These are phyloP conservation scores for Ganoderma resinaceum DNA, from an alignment of 1,284 basidiomycete species.

Conservation along the genomic window DNA sequence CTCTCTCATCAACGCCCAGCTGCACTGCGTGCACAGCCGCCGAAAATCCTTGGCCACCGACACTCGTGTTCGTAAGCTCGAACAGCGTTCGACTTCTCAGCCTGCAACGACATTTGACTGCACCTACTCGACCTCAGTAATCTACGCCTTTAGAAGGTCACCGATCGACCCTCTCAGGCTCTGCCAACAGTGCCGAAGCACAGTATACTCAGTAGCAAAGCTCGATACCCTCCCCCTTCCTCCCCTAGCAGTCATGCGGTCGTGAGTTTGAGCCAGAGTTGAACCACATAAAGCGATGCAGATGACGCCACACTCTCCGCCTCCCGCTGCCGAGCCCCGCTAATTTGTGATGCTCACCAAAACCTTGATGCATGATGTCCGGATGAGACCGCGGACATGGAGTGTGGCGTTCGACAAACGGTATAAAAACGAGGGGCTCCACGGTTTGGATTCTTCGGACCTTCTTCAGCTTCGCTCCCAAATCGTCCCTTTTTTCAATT, in stretches of 20 bases:
- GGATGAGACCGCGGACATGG: constrained; percentile 6
- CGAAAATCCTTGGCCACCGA: background rate
- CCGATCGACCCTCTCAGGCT: background rate
- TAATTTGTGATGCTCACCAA: background rate
- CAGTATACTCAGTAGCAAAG: background rate
- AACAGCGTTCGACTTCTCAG: too few relatives aligned
- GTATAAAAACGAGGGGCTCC: background rate
- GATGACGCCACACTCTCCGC: background rate
- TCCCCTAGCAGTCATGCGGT: background rate
- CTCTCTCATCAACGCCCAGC: background rate
- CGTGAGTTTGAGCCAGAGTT: too few relatives aligned
- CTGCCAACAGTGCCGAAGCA: too few relatives aligned
- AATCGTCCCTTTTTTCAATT: background rate
- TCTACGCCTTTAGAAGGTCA: background rate
- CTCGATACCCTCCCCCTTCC: background rate
- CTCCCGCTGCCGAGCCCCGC: background rate
- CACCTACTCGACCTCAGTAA: background rate
- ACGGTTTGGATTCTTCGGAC: background rate
- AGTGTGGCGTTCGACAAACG: background rate
- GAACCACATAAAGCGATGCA: background rate
- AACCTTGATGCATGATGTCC: background rate
- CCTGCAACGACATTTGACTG: background rate
- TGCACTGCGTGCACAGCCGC: background rate
- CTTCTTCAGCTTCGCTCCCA: background rate
- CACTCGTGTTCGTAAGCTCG: background rate